Evolutionary conservation across 257 asterid genomes (phyloP).

Genomic region (Rubia yunnanensis): DNA sequence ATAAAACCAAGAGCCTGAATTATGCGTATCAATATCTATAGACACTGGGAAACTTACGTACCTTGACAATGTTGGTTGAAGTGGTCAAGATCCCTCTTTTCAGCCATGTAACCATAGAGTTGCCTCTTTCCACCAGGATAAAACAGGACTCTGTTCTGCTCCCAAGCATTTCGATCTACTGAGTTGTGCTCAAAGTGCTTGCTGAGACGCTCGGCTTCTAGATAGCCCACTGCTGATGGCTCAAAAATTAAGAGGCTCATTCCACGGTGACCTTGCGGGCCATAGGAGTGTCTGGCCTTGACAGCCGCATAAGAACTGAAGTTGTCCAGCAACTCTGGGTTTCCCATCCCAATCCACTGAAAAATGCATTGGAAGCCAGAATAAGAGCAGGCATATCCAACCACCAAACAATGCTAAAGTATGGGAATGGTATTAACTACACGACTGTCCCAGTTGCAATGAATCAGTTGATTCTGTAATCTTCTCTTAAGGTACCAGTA

Average conservation of each 20-base stretch:
- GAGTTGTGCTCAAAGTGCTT: slow-evolving; percentile 19
- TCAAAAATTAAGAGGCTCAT: slow-evolving; percentile 35
- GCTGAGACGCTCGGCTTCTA: slow-evolving; percentile 31
- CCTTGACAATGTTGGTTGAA: slow-evolving; percentile 31
- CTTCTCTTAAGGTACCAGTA: not conserved
- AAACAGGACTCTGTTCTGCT: slow-evolving; percentile 3
- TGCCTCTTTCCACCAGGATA: slow-evolving; percentile 28
- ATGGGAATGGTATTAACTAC: not conserved
- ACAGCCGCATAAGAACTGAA: slow-evolving; percentile 21
- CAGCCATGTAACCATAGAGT: slow-evolving; percentile 33
- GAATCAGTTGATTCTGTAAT: not conserved
- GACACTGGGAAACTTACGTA: not conserved
- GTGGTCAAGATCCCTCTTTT: slow-evolving; percentile 22
- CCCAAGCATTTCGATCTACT: slow-evolving; percentile 31
- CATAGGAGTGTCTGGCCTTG: slow-evolving; percentile 35
- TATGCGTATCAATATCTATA: not conserved
- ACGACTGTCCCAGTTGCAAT: not conserved
- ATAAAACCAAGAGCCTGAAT: no score
- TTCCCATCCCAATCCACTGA: slow-evolving; percentile 46
- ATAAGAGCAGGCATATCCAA: not conserved
- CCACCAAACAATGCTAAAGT: not conserved
- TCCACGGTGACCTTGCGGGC: slow-evolving; percentile 48
- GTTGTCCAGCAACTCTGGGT: slow-evolving; percentile 33
- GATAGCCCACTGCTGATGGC: slow-evolving; percentile 31
- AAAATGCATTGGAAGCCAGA: not conserved